Percentiles rank a stretch among this genome's conserved stretches.
These are phyloP conservation scores for Boletus austroedulis DNA, from an alignment of 1,284 basidiomycete species.

Conservation along the genomic window DNA sequence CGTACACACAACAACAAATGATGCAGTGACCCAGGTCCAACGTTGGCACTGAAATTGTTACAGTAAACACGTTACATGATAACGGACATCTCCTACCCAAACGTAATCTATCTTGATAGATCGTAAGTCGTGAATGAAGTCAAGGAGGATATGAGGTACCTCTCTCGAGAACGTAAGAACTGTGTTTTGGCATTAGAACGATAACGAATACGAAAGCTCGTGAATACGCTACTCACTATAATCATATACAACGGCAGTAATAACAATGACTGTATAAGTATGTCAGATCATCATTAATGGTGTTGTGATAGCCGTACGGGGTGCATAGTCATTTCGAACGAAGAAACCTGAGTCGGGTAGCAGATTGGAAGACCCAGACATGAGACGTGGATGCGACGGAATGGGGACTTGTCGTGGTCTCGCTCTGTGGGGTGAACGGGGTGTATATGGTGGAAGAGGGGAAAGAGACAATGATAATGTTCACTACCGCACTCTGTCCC, in stretches of 20 bases:
- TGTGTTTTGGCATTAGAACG: neutral
- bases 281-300: neutral
- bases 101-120: slow-evolving; percentile 6
- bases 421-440: too few relatives aligned
- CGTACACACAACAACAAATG: slow-evolving; percentile 6
- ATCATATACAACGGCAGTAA: neutral
- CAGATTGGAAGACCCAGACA: neutral
- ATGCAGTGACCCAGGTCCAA: slow-evolving; percentile 5
- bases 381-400: too few relatives aligned
- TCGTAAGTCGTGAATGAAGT: neutral
- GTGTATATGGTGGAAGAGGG: too few relatives aligned
- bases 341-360: neutral
- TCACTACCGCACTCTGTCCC: too few relatives aligned
- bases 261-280: neutral
- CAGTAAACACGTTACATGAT: too few relatives aligned
- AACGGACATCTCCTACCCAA: neutral
- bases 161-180: neutral
- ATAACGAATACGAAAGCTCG: neutral
- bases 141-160: neutral
- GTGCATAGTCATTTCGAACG: neutral
- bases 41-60: neutral
- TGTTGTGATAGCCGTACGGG: neutral
- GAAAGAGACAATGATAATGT: too few relatives aligned
- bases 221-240: neutral
- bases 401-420: too few relatives aligned